phyloP scores from a whole-genome alignment of 495 filamentous ascomycete species.

The Delitschia confertaspora region DNA sequence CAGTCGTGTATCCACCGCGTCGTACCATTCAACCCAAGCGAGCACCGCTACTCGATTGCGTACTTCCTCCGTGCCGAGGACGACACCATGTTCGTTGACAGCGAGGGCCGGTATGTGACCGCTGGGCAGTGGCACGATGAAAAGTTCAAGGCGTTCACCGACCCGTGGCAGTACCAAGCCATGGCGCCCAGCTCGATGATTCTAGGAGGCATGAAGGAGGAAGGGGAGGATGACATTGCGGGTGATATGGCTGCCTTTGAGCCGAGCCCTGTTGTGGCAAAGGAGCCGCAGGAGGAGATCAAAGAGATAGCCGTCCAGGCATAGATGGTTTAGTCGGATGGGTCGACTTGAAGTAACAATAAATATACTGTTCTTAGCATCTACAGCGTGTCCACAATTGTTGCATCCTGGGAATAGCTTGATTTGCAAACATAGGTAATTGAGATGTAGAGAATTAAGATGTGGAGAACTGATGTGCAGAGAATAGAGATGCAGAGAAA shows the following conservation, averaged over 20 bases:
- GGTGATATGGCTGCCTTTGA: slow-evolving; percentile 8
- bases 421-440: too few relatives aligned
- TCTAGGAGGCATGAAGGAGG: slow-evolving; percentile 24
- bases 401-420: too few relatives aligned
- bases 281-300: slow-evolving; percentile 9
- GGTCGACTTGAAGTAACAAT: slow-evolving; percentile 1
- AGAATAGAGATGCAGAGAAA: too few relatives aligned
- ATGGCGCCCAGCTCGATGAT: slow-evolving; percentile 18
- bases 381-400: too few relatives aligned
- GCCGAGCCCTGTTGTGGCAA: neutral
- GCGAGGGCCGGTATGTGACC: slow-evolving; percentile 41
- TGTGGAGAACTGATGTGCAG: too few relatives aligned
- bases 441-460: too few relatives aligned
- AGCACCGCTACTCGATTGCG: slow-evolving; percentile 50
- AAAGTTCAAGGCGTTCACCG: slow-evolving; percentile 42
- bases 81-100: slow-evolving; percentile 44
- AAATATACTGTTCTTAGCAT: too few relatives aligned
- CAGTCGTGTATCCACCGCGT: slow-evolving; percentile 50
- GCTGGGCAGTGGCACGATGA: slow-evolving; percentile 49
- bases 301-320: slow-evolving; percentile 1
- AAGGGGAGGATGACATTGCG: slow-evolving; percentile 21
- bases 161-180: slow-evolving; percentile 13
- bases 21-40: slow-evolving; percentile 40
- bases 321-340: neutral
- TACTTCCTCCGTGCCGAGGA: slow-evolving; percentile 51